Base-by-base conservation (phyloP, 108 stramenopile genomes). In the Ochromonas danica region DNA sequence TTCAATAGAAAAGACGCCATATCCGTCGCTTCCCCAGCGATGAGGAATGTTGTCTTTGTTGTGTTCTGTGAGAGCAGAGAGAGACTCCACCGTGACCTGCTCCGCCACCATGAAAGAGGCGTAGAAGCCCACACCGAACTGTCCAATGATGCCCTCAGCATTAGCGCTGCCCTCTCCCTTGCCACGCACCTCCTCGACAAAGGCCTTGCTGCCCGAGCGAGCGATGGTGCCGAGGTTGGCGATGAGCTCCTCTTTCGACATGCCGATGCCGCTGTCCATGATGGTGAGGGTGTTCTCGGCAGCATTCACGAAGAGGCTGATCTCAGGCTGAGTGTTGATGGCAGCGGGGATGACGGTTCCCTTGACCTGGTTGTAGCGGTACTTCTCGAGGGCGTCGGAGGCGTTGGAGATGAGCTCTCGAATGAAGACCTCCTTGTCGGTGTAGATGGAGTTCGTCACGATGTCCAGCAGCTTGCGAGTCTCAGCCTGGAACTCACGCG, bases 51-150 rank as follows among this genome's bases (percentile, higher is more conserved):
- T n/a, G n/a, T n/a, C n/a, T n/a, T n/a, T n/a, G n/a, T n/a, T n/a
- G n/a, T n/a, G n/a, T n/a, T n/a, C n/a, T 6, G 63, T 36, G 3
- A 67, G 17, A 89, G 93, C 92, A 35, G 89, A 89, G 62, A 92
- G 92, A 70, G 95, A 94, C 40, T 94, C 86, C 39, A 99, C 96
- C 67, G 92, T 88, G 6, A 99, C 94, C 82, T 89, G 90, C 71
- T 96, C 91, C 60, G 95, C 96, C 1, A 99, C 95, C 79, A 97
- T 90, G 81, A 95, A 98, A 40, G 95, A 94, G 17, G 94, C 94
- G 87, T 99, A 99, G 81, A 99, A 99, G 41, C 98, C 98, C 1
- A 99, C 98, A 79, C 98, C 98, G 80, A 99, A 99, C 83, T 99
- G 97, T 33, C 98, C 98, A 82, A 98, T 97, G 39, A 98, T 79